phyloP scores from a whole-genome alignment of 495 filamentous ascomycete genomes.

The Penicillium paxilli region DNA sequence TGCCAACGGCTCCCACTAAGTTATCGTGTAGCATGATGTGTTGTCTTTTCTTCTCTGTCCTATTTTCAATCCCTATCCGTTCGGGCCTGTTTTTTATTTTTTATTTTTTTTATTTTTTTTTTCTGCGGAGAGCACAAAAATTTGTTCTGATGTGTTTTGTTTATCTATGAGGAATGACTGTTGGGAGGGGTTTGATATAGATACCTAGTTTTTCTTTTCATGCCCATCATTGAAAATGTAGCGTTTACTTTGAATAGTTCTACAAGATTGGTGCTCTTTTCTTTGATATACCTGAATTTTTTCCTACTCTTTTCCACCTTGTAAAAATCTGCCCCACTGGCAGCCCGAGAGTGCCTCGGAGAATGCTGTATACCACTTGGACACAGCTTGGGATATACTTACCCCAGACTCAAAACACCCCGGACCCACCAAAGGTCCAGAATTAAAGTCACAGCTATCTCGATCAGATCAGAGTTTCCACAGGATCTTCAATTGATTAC shows the following conservation, averaged over 20 bases:
- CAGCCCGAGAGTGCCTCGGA: too few species aligned
- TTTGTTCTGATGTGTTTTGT: not conserved
- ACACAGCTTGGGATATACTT: too few species aligned
- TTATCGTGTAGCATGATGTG: not conserved
- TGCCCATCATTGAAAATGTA: constrained; percentile 7
- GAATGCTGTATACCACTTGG: too few species aligned
- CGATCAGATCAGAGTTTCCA: constrained; percentile 10
- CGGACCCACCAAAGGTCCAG: not conserved
- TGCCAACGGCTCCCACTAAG: constrained; percentile 34
- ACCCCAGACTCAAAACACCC: constrained; percentile 13
- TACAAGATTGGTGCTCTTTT: not conserved
- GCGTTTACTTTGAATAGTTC: constrained; percentile 4
- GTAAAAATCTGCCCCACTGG: not conserved
- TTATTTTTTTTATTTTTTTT: too few species aligned
- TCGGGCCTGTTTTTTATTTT: not conserved
- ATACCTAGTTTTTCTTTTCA: constrained; percentile 21
- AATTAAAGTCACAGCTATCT: not conserved
- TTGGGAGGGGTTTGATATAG: constrained; percentile 13
- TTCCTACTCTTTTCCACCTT: not conserved
- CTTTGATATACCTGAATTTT: not conserved
- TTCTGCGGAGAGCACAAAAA: not conserved
- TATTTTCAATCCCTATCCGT: not conserved
- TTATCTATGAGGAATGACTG: not conserved
- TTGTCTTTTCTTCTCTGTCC: not conserved
- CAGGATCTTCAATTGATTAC: constrained; percentile 8